phyloP scores from a whole-genome alignment of 495 filamentous ascomycete species.

The Thozetella sp. region DNA sequence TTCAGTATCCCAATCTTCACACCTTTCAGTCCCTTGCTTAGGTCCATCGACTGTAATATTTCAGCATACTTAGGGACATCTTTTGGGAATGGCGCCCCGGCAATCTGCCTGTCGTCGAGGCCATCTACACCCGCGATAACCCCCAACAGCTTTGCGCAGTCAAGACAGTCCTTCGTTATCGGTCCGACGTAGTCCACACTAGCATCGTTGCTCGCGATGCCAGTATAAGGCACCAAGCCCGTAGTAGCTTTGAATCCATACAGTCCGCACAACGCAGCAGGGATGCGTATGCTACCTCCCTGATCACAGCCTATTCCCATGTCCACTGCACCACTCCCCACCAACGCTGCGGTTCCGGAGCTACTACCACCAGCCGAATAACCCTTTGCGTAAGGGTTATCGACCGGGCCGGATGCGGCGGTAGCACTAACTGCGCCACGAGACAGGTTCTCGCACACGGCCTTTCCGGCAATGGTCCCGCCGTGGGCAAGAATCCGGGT shows the following conservation, averaged over 20 bases:
- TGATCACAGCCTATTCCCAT: constrained; percentile 62
- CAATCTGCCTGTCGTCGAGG: constrained; percentile 52
- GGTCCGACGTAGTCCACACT: constrained; percentile 50
- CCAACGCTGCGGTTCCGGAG: constrained; percentile 56
- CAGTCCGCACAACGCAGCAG: constrained; percentile 49
- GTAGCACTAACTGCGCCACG: constrained; percentile 41
- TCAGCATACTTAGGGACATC: constrained; percentile 5
- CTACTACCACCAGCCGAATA: constrained; percentile 60
- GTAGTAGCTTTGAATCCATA: constrained; percentile 50
- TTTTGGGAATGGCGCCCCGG: not conserved
- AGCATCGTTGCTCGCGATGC: constrained; percentile 45
- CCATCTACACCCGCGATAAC: constrained; percentile 57
- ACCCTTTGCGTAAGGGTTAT: constrained; percentile 48
- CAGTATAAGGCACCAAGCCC: constrained; percentile 52
- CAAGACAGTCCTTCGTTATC: constrained; percentile 48
- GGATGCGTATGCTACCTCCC: constrained; percentile 61
- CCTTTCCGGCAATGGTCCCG: constrained; percentile 33
- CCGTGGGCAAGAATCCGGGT: constrained; percentile 34
- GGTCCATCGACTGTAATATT: constrained; percentile 29
- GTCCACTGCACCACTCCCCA: constrained; percentile 51
- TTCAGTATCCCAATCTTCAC: constrained; percentile 52
- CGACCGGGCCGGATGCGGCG: constrained; percentile 48
- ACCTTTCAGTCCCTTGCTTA: constrained; percentile 13
- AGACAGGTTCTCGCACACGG: constrained; percentile 49
- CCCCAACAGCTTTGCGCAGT: constrained; percentile 52